Conservation (phyloP, 208 protist genomes). For the Crithidia thermophila region DNA sequence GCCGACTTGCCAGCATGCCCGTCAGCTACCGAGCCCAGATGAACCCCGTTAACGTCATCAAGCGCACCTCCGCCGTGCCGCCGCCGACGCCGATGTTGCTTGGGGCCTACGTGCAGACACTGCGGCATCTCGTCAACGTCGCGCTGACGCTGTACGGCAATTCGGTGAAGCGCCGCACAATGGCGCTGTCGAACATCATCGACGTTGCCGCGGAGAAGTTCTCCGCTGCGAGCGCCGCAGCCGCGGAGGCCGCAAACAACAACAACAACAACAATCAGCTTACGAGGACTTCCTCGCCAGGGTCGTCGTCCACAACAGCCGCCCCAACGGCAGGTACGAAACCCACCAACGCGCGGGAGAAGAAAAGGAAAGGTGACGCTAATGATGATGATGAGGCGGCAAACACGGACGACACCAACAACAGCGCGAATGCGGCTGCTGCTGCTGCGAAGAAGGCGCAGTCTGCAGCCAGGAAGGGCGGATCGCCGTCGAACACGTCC, state of each 20-base stretch:
- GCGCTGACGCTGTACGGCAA: constrained; percentile 28
- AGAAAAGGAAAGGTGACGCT: background rate
- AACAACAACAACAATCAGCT: background rate
- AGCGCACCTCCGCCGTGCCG: constrained; percentile 32
- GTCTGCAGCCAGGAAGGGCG: no score
- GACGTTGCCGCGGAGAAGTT: constrained; percentile 41
- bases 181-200: constrained; percentile 38
- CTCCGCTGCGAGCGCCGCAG: constrained; percentile 4
- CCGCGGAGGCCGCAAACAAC: background rate
- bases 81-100: constrained; percentile 43
- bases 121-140: constrained; percentile 27
- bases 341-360: background rate
- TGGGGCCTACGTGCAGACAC: constrained; percentile 47
- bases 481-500: no score
- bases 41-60: constrained; percentile 28
- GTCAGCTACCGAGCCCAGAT: constrained; percentile 28
- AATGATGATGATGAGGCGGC: no score
- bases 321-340: no score
- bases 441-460: constrained; percentile 4
- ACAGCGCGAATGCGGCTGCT: background rate
- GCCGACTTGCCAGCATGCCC: constrained; percentile 40
- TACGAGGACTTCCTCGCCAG: no score
- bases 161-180: constrained; percentile 26
- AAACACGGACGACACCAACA: no score
- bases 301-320: background rate